Percentiles rank a stretch among this genome's conserved stretches.
Evolutionary conservation across 257 asterid genomes (phyloP).

Genomic region (Pogostemon cablin): DNA sequence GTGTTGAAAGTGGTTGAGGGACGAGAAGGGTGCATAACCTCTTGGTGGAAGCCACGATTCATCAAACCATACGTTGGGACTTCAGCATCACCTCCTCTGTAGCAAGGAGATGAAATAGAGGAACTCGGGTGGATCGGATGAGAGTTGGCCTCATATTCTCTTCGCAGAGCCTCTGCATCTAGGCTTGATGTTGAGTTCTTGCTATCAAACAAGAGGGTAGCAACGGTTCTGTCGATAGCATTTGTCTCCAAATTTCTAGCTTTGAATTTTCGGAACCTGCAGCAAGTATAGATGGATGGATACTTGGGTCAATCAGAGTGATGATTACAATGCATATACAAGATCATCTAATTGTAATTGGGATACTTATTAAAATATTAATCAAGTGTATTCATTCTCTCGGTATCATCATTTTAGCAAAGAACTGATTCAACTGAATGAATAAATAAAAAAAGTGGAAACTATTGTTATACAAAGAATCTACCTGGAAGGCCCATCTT

Average conservation of each 20-base stretch:
- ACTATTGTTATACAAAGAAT: background rate
- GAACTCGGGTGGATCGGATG: constrained; percentile 20
- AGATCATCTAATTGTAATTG: background rate
- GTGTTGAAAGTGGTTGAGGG: background rate
- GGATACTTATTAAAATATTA: too few species aligned
- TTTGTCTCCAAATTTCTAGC: constrained; percentile 29
- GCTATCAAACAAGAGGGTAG: constrained; percentile 47
- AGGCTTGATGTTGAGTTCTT: constrained; percentile 31
- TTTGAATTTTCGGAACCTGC: constrained; percentile 36
- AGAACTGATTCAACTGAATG: background rate
- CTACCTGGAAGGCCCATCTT: constrained; percentile 39
- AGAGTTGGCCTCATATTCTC: constrained; percentile 3
- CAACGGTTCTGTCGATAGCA: constrained; percentile 53
- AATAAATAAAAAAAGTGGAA: constrained; percentile 10
- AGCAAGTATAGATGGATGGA: background rate
- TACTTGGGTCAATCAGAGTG: constrained; percentile 12
- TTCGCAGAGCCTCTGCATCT: background rate
- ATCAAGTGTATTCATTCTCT: background rate
- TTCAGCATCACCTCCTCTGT: constrained; percentile 36
- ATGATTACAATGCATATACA: background rate
- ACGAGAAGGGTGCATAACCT: background rate
- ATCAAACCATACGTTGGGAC: constrained; percentile 34
- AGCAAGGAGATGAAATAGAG: constrained; percentile 2
- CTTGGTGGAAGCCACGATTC: background rate
- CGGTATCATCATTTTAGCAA: background rate